Evolutionary conservation across 805 yeast species (phyloP).

Genomic region (Kuraishia molischiana): DNA sequence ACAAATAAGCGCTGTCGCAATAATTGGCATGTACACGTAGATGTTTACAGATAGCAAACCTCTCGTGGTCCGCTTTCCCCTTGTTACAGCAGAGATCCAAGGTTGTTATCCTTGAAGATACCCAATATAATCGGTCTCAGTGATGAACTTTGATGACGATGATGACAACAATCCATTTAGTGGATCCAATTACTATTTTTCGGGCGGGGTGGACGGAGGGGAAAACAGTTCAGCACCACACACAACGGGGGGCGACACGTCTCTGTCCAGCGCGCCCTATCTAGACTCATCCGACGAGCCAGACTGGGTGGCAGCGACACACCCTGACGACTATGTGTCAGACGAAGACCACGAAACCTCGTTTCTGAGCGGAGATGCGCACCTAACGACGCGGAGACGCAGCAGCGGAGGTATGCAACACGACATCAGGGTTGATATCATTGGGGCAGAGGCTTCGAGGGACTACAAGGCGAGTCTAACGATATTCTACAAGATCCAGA

Average conservation of each 20-base stretch:
- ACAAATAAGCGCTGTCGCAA: no score
- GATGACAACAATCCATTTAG: slow-evolving; percentile 27
- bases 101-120: no score
- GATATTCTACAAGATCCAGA: slow-evolving; percentile 19
- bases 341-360: not conserved
- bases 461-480: slow-evolving; percentile 19
- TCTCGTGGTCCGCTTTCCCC: no score
- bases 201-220: slow-evolving; percentile 17
- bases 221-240: no score
- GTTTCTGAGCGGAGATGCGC: not conserved
- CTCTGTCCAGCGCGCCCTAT: not conserved
- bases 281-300: not conserved
- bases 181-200: slow-evolving; percentile 20
- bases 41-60: no score
- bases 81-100: no score
- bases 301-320: slow-evolving; percentile 1
- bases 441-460: slow-evolving; percentile 12
- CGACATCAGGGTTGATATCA: slow-evolving; percentile 4
- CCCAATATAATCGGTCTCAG: no score
- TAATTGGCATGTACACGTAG: no score
- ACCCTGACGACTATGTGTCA: not conserved
- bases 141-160: slow-evolving; percentile 9
- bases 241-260: no score
- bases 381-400: not conserved
- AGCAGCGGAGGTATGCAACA: not conserved